phyloP scores from a whole-genome alignment of 1,284 basidiomycete species.

The Irpex sp. region DNA sequence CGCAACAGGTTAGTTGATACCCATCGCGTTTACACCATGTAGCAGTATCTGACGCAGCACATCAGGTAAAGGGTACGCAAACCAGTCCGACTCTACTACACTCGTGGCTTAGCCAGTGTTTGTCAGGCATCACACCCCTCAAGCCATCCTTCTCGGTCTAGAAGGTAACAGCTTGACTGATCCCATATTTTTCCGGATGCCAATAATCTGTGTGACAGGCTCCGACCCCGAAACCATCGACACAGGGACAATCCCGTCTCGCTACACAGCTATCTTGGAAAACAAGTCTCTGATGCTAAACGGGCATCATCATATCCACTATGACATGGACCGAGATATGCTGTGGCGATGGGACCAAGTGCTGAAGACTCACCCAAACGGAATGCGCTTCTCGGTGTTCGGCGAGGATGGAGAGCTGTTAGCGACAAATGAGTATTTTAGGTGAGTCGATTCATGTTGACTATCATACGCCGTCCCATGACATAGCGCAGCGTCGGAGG shows the following conservation, averaged over 20 bases:
- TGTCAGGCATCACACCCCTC: constrained; percentile 86
- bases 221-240: constrained; percentile 86
- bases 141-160: constrained; percentile 87
- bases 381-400: constrained; percentile 91
- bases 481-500: constrained; percentile 66
- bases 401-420: constrained; percentile 78
- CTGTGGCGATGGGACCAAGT: constrained; percentile 87
- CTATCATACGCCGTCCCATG: not conserved
- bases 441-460: constrained; percentile 29
- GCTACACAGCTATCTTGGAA: constrained; percentile 69
- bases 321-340: constrained; percentile 88
- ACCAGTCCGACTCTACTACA: not conserved
- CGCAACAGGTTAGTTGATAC: constrained; percentile 57
- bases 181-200: not conserved
- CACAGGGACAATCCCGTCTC: constrained; percentile 70
- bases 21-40: constrained; percentile 4
- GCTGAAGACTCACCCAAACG: constrained; percentile 81
- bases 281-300: constrained; percentile 67
- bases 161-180: constrained; percentile 53
- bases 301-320: constrained; percentile 73
- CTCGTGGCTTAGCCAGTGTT: constrained; percentile 10
- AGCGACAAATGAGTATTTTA: constrained; percentile 94
- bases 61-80: constrained; percentile 72
- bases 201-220: constrained; percentile 31
- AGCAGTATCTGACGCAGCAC: constrained; percentile 16